phyloP scores from a whole-genome alignment of 441 rosid species.

The Lepidium campestre region DNA sequence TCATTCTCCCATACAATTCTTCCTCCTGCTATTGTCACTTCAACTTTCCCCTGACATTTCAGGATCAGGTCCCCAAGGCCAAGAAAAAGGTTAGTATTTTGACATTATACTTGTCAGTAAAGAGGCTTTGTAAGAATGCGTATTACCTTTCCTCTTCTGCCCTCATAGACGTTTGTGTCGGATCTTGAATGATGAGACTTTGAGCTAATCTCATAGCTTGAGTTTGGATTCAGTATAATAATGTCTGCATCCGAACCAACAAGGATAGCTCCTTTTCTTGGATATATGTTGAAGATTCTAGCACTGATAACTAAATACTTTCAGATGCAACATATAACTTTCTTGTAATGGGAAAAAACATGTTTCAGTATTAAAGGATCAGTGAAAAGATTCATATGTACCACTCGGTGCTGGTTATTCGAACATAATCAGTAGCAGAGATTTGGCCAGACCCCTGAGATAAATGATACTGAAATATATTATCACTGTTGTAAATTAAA shows the following conservation, averaged over 20 bases:
- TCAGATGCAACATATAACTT: neutral
- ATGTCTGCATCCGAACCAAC: conserved; percentile 91
- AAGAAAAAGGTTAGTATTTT: neutral
- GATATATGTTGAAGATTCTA: conserved; percentile 81
- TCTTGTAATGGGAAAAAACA: neutral
- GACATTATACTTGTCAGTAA: neutral
- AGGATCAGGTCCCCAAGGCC: neutral
- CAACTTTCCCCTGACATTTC: conserved; percentile 69
- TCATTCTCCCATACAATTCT: conserved; percentile 73
- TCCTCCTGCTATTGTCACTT: conserved; percentile 88
- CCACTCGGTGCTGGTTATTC: conserved; percentile 87
- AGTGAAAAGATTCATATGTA: conserved; percentile 28
- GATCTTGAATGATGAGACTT: conserved; percentile 73
- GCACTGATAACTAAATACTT: conserved; percentile 49
- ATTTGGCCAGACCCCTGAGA: conserved; percentile 86
- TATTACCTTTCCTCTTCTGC: conserved; percentile 71
- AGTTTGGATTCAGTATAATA: conserved; percentile 77
- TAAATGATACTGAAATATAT: neutral
- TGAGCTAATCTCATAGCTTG: conserved; percentile 65
- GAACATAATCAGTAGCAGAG: conserved; percentile 72
- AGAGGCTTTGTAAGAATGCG: neutral
- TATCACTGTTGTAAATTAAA: neutral
- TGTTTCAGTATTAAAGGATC: neutral
- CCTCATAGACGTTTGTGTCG: conserved; percentile 80
- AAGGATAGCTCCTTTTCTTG: conserved; percentile 87